Conservation (phyloP, 176 grass and related monocot species). For the Triticum dicoccoides region DNA sequence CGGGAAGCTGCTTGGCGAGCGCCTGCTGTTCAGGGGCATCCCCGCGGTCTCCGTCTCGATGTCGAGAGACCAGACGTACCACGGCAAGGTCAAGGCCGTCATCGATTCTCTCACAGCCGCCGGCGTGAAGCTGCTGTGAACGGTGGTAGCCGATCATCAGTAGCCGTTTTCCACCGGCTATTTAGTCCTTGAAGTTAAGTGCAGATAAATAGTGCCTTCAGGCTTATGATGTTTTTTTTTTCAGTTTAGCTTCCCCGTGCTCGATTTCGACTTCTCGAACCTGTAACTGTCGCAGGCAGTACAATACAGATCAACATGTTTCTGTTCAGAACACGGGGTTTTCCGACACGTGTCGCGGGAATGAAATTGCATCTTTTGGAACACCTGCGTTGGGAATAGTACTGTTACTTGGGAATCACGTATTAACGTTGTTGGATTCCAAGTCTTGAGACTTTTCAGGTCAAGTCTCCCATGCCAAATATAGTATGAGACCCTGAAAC, state of each 20-base stretch:
- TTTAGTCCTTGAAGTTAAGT: not conserved
- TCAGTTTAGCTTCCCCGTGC: not conserved
- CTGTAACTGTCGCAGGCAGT: not conserved
- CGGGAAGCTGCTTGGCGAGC: slow-evolving; percentile 74
- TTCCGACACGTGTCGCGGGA: not conserved
- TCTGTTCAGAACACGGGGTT: not conserved
- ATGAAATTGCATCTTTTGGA: not conserved
- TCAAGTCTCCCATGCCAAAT: not conserved
- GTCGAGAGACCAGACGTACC: slow-evolving; percentile 65
- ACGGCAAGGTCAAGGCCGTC: slow-evolving; percentile 75
- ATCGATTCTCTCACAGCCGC: slow-evolving; percentile 56
- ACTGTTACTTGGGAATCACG: not conserved
- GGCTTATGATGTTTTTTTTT: not conserved
- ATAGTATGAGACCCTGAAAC: slow-evolving; percentile 18
- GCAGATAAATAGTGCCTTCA: not conserved
- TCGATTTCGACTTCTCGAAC: not conserved
- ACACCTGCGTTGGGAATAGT: not conserved
- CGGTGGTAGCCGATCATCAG: not conserved
- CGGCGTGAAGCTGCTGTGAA: slow-evolving; percentile 69
- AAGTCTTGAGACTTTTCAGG: not conserved
- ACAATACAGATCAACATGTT: not conserved
- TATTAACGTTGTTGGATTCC: not conserved
- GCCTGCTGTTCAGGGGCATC: slow-evolving; percentile 64
- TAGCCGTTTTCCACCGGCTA: not conserved
- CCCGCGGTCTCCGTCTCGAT: slow-evolving; percentile 60